A percentile compares a stretch with the other conserved stretches of the same genome.
phyloP scores from a whole-genome alignment of 768 basidiomycete species.

The Gloeostereum incarnatum region DNA sequence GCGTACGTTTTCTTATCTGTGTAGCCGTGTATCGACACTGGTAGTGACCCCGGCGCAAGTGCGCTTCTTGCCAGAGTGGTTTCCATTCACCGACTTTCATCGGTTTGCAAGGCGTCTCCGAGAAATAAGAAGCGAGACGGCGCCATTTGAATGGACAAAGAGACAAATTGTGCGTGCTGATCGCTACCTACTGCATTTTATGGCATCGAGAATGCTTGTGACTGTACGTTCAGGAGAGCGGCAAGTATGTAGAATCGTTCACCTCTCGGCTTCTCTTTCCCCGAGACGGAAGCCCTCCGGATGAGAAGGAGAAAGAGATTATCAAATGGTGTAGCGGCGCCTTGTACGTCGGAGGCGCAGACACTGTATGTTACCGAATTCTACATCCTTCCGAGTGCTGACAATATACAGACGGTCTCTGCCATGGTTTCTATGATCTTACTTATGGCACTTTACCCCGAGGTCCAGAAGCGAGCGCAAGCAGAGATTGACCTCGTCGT shows the following conservation, averaged over 20 bases:
- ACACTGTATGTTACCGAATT: conserved; percentile 21
- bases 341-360: conserved; percentile 35
- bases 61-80: conserved; percentile 34
- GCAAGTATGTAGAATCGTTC: conserved; percentile 29
- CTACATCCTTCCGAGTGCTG: not conserved
- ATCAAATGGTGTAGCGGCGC: conserved; percentile 44
- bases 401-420: conserved; percentile 34
- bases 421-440: conserved; percentile 35
- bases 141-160: conserved; percentile 35
- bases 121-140: conserved; percentile 20
- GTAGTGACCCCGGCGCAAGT: conserved; percentile 25
- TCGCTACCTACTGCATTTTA: too few species aligned
- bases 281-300: conserved; percentile 8
- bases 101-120: conserved; percentile 33
- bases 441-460: conserved; percentile 37
- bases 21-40: not conserved
- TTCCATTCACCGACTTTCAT: conserved; percentile 41
- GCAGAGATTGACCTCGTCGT: conserved; percentile 28
- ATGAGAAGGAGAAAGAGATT: conserved; percentile 29
- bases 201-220: not conserved
- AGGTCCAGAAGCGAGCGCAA: conserved; percentile 29
- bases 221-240: too few species aligned
- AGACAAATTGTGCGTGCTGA: conserved; percentile 27
- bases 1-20: not conserved
- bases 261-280: conserved; percentile 32